Conservation (phyloP, 2,329 filamentous ascomycete genomes). For the Dactylonectria macrodidyma region DNA sequence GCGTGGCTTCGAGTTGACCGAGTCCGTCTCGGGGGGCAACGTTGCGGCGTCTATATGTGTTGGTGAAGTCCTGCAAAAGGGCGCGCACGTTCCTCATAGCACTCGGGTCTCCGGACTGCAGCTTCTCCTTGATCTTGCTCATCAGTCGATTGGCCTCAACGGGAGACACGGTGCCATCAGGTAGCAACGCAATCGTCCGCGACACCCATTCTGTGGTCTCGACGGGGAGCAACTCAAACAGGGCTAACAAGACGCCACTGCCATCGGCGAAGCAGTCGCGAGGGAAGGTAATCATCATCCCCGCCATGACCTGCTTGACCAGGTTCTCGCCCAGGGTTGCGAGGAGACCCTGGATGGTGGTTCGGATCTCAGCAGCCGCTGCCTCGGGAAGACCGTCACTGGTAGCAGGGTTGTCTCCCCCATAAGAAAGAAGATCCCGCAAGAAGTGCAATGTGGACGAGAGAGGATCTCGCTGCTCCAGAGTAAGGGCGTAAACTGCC, state of each 20-base stretch:
- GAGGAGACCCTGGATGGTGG: constrained; percentile 81
- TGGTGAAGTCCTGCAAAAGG: constrained; percentile 96
- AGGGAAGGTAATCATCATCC: constrained; percentile 99
- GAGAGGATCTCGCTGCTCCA: constrained; percentile 93
- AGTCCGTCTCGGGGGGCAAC: constrained; percentile 95
- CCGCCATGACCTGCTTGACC: constrained; percentile 91
- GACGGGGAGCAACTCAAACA: constrained; percentile 89
- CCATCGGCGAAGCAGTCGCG: constrained; percentile 96
- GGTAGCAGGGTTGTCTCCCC: constrained; percentile 79
- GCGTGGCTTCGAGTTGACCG: constrained; percentile 86
- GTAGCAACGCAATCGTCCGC: constrained; percentile 86
- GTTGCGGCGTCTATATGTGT: constrained; percentile 92
- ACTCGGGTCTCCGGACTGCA: constrained; percentile 74
- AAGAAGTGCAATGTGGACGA: constrained; percentile 94
- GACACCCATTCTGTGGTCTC: constrained; percentile 88
- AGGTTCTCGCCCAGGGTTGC: constrained; percentile 80
- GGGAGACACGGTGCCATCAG: constrained; percentile 83
- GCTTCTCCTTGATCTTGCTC: constrained; percentile 83
- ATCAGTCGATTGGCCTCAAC: constrained; percentile 87
- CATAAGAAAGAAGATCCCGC: constrained; percentile 91
- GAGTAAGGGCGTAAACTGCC: constrained; percentile 85
- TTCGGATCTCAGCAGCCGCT: constrained; percentile 78
- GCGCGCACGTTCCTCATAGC: constrained; percentile 83
- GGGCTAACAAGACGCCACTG: constrained; percentile 88
- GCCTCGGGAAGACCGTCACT: constrained; percentile 70